Conservation (phyloP, 2,329 filamentous ascomycete species). For the Claviceps monticola region DNA sequence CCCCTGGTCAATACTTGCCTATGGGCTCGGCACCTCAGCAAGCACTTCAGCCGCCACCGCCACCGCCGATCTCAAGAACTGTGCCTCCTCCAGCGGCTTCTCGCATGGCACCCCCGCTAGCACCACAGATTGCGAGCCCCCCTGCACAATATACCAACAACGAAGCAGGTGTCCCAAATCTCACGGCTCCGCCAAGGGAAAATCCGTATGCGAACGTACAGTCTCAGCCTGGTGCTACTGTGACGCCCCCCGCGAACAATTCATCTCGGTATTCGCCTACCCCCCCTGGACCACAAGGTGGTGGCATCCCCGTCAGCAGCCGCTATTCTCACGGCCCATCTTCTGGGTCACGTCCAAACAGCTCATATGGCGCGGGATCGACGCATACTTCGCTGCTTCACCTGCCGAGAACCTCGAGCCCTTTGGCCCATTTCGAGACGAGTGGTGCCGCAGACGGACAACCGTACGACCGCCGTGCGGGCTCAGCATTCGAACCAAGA, state of each 20-base stretch:
- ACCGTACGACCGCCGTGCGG: constrained; percentile 33
- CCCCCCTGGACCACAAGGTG: constrained; percentile 27
- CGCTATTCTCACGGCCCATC: constrained; percentile 41
- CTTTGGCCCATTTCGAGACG: constrained; percentile 49
- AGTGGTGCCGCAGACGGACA: constrained; percentile 30
- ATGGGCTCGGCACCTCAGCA: neutral
- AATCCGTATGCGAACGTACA: constrained; percentile 40
- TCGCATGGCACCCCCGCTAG: constrained; percentile 8
- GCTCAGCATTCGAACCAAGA: constrained; percentile 40
- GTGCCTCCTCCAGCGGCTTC: constrained; percentile 13
- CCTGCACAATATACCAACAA: constrained; percentile 9
- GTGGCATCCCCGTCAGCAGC: constrained; percentile 21
- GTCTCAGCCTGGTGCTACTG: constrained; percentile 17
- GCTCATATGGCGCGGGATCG: constrained; percentile 25
- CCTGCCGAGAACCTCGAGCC: constrained; percentile 51
- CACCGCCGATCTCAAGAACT: constrained; percentile 14
- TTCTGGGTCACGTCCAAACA: constrained; percentile 23
- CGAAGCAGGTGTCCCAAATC: constrained; percentile 18
- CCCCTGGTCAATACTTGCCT: constrained; percentile 20
- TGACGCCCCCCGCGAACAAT: constrained; percentile 21
- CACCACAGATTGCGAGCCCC: constrained; percentile 6
- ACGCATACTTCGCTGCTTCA: constrained; percentile 38
- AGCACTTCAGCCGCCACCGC: constrained; percentile 10
- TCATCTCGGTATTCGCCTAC: constrained; percentile 49
- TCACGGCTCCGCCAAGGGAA: constrained; percentile 38